phyloP scores from a whole-genome alignment of 768 basidiomycete species.

The Baorangia bicolor region DNA sequence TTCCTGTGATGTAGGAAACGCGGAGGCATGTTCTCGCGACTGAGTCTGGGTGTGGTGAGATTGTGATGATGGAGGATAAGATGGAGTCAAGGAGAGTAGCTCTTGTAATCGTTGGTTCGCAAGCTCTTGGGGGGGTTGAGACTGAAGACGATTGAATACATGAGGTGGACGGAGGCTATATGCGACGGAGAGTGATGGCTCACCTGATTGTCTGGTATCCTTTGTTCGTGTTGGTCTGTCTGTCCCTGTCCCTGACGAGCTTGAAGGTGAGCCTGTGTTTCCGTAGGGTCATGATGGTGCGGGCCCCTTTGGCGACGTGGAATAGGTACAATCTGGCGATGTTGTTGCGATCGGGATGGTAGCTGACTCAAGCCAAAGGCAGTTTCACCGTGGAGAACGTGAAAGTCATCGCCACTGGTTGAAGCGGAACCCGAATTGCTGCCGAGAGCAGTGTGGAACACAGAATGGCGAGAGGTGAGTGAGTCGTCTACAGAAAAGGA shows the following conservation, averaged over 20 bases:
- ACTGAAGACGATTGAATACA: background rate
- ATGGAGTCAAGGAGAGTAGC: constrained; percentile 14
- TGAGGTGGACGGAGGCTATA: background rate
- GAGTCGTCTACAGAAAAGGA: constrained; percentile 5
- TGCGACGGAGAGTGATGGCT: background rate
- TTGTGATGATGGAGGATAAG: constrained; percentile 1
- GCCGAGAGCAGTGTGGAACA: background rate
- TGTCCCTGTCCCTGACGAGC: background rate
- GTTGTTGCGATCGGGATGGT: constrained; percentile 4
- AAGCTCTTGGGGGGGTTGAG: constrained; percentile 8
- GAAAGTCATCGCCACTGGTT: background rate
- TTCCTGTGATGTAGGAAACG: background rate
- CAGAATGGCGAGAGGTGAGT: background rate
- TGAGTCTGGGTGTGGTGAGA: background rate
- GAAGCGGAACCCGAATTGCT: background rate
- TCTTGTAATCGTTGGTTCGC: constrained; percentile 25
- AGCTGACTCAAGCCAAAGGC: background rate
- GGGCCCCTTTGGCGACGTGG: constrained; percentile 2
- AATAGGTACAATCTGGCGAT: constrained; percentile 12
- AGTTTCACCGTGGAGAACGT: background rate
- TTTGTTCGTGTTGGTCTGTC: constrained; percentile 1
- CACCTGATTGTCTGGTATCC: constrained; percentile 7
- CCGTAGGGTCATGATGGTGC: background rate
- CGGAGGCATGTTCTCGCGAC: background rate
- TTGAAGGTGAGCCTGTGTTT: background rate